Percentiles rank a stretch among this genome's conserved stretches.
Conservation (phyloP, 495 filamentous ascomycete genomes). For the Physcia stellaris region DNA sequence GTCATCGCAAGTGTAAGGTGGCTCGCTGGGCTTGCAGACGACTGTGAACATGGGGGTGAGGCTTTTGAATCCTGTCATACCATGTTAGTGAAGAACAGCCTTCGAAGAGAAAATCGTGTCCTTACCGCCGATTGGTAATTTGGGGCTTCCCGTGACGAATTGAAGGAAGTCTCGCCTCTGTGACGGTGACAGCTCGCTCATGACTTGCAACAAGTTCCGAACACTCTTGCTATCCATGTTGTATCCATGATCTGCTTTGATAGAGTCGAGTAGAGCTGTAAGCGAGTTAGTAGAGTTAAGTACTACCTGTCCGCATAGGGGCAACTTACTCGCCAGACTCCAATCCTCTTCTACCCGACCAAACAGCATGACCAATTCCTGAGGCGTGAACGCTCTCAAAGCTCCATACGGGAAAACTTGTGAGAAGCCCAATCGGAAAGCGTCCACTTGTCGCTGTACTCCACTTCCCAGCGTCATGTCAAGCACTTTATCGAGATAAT, state of each 20-base stretch:
- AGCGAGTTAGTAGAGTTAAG: conserved; percentile 12
- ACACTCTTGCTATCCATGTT: conserved; percentile 99
- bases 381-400: conserved; percentile 86
- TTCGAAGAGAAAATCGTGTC: conserved; percentile 5
- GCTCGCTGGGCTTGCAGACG: conserved; percentile 93
- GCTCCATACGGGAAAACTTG: conserved; percentile 94
- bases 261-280: conserved; percentile 85
- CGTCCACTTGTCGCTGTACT: conserved; percentile 78
- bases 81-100: conserved; percentile 14
- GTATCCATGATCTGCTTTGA: conserved; percentile 99
- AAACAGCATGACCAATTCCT: conserved; percentile 93
- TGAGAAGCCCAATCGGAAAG: conserved; percentile 85
- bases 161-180: conserved; percentile 92
- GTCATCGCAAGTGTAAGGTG: conserved; percentile 88
- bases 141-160: conserved; percentile 96
- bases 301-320: neutral
- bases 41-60: conserved; percentile 97
- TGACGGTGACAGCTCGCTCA: conserved; percentile 69
- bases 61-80: conserved; percentile 71
- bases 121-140: conserved; percentile 95
- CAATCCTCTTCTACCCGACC: conserved; percentile 92
- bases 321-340: conserved; percentile 78
- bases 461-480: conserved; percentile 82
- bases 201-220: conserved; percentile 80
- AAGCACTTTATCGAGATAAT: conserved; percentile 80